Evolutionary conservation across 768 basidiomycete genomes (phyloP).

Genomic region (Trametes cingulata): DNA sequence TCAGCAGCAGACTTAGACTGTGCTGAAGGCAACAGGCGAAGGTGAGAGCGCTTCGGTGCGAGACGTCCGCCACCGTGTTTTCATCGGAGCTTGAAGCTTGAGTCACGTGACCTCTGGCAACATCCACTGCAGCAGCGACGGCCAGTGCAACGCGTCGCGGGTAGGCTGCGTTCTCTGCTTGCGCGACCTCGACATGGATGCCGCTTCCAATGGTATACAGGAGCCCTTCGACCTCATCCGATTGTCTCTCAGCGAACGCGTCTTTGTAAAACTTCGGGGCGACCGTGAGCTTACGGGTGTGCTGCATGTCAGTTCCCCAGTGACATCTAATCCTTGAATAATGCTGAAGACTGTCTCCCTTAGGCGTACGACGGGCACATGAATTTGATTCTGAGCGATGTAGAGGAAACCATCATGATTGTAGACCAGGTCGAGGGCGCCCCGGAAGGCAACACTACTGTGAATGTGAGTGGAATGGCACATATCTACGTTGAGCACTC

Average conservation of each 20-base stretch:
- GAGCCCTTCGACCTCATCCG: slow-evolving; percentile 98
- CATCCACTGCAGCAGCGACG: too few relatives aligned
- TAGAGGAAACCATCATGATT: slow-evolving; percentile 95
- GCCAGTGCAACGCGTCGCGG: slow-evolving; percentile 3
- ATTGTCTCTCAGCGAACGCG: slow-evolving; percentile 94
- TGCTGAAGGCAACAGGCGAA: slow-evolving; percentile 5
- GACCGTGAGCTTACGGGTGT: slow-evolving; percentile 91
- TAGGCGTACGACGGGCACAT: slow-evolving; percentile 99
- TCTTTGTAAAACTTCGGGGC: slow-evolving; percentile 95
- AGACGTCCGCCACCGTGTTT: slow-evolving; percentile 1
- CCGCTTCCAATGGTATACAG: slow-evolving; percentile 74
- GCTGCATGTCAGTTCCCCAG: slow-evolving; percentile 69
- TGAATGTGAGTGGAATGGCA: slow-evolving; percentile 53
- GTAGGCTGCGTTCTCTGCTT: slow-evolving; percentile 7
- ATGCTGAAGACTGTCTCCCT: slow-evolving; percentile 19
- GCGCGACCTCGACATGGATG: slow-evolving; percentile 52
- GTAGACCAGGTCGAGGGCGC: slow-evolving; percentile 82
- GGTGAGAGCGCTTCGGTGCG: neutral
- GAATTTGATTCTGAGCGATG: slow-evolving; percentile 97
- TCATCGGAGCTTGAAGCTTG: slow-evolving; percentile 20
- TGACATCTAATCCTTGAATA: neutral
- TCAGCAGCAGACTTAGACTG: slow-evolving; percentile 12
- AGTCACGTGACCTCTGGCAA: slow-evolving; percentile 24
- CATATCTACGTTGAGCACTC: neutral
- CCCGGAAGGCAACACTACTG: slow-evolving; percentile 54